Evolutionary conservation across 805 yeast species (phyloP).

Genomic region (Ogataea kodamae): DNA sequence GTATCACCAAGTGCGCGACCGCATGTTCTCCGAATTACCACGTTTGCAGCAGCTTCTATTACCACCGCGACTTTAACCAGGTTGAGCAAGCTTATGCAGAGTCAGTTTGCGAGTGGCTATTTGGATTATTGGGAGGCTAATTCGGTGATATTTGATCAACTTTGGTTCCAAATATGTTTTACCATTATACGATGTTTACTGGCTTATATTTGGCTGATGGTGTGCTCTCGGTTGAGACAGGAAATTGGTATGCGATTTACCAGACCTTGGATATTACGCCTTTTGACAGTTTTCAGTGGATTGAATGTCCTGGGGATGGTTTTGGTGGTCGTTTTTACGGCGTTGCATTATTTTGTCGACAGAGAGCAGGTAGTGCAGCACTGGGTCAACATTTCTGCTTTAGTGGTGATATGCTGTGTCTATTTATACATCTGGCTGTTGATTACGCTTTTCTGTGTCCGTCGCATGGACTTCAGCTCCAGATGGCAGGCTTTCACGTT

Average conservation of each 20-base stretch:
- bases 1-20: slow-evolving; percentile 60
- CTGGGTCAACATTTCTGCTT: slow-evolving; percentile 29
- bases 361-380: slow-evolving; percentile 16
- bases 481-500: slow-evolving; percentile 45
- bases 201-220: slow-evolving; percentile 44
- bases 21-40: slow-evolving; percentile 50
- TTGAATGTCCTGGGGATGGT: slow-evolving; percentile 9
- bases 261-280: slow-evolving; percentile 1
- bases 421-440: slow-evolving; percentile 31
- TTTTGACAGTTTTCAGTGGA: slow-evolving; percentile 7
- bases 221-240: slow-evolving; percentile 14
- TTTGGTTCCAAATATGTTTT: slow-evolving; percentile 37
- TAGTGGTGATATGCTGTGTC: slow-evolving; percentile 32
- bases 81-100: slow-evolving; percentile 42
- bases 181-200: slow-evolving; percentile 42
- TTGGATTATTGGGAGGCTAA: slow-evolving; percentile 49
- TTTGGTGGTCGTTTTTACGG: slow-evolving; percentile 7
- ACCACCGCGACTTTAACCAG: slow-evolving; percentile 49
- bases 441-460: slow-evolving; percentile 38
- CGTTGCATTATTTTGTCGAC: slow-evolving; percentile 8
- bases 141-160: slow-evolving; percentile 35
- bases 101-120: slow-evolving; percentile 50
- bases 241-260: slow-evolving; percentile 10
- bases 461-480: slow-evolving; percentile 43
- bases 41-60: slow-evolving; percentile 52